Evolutionary conservation across 257 asterid genomes (phyloP), one percentile per base, ranked within the genome.

Genomic region (Gynochthodes officinalis): DNA sequence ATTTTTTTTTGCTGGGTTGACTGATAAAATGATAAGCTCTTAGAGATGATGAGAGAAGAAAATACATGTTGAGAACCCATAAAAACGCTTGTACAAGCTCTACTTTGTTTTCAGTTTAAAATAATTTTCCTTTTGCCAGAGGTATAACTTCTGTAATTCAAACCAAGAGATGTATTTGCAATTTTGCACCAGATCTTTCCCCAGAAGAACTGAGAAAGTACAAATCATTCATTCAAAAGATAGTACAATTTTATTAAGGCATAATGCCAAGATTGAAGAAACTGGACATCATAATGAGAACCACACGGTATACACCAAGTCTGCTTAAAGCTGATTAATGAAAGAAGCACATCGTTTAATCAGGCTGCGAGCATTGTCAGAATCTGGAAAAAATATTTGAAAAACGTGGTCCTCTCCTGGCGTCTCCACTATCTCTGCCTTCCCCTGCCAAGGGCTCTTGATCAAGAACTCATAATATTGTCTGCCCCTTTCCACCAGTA

Each of bases 351-450:
- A 82, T 0, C 49, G 63, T 33, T 79, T 70, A 71, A 89, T 74
- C 21, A 89, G 82, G 0, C 7, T 10, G 25, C 12, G 33, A 1
- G 96, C 77, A 39, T 84, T 86, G 10, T 77, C 74, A 2, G 84
- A 52, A 6, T 57, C 73, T 9, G 96, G 89, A 68, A 87, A 82
- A 48, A 86, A 75, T 43, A 92, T 73, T 14, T 88, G 93, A 62
- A 92, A 89, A 48, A 83, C 93, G 44, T 92, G 97, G 32, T 88
- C 96, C 46, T 86, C 93, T 23, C 90, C 92, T 52, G 80, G 63
- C 0, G 89, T 92, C 80, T 85, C 89, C 10, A 64, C 40, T 0
- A 83, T 65, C 85, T 87, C 90, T 0, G 79, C 92, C 50, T 82
- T 72, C 25, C 96, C 96, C 65, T 43, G 7, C 96, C 93, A 88